Conservation (phyloP, 2,329 filamentous ascomycete species). For the Phaeosphaeriaceae sp. region DNA sequence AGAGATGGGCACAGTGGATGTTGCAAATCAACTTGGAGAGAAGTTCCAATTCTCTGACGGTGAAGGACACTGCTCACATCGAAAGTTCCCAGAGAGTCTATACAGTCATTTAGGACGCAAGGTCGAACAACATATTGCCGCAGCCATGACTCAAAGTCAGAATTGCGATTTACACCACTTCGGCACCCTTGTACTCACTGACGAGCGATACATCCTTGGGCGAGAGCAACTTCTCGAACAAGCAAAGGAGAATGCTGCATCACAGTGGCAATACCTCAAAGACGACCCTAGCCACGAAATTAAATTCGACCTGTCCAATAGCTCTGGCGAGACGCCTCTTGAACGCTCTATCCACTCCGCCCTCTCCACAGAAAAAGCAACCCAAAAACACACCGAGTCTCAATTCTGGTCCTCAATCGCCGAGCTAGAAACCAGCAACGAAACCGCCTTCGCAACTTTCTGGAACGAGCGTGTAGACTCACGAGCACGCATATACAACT, state of each 20-base stretch:
- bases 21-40: constrained; percentile 7
- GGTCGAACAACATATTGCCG: constrained; percentile 18
- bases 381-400: constrained; percentile 28
- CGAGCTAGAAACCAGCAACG: constrained; percentile 34
- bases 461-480: constrained; percentile 42
- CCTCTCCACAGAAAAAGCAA: constrained; percentile 24
- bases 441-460: constrained; percentile 36
- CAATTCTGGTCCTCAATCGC: constrained; percentile 34
- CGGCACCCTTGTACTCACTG: constrained; percentile 27
- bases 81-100: constrained; percentile 17
- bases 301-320: constrained; percentile 29
- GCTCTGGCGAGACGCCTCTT: constrained; percentile 14
- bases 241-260: constrained; percentile 25
- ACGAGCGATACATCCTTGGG: constrained; percentile 11
- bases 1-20: constrained; percentile 25
- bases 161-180: constrained; percentile 11
- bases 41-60: not conserved
- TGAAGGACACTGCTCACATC: not conserved
- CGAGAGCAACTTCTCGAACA: constrained; percentile 19
- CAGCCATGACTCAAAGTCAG: constrained; percentile 4
- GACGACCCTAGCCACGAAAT: constrained; percentile 26
- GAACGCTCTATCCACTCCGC: constrained; percentile 14
- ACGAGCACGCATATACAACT: constrained; percentile 34
- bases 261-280: constrained; percentile 32
- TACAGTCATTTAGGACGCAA: constrained; percentile 10